phyloP scores from a whole-genome alignment of 495 filamentous ascomycete species.

The Hyphodiscus hymeniophilus region DNA sequence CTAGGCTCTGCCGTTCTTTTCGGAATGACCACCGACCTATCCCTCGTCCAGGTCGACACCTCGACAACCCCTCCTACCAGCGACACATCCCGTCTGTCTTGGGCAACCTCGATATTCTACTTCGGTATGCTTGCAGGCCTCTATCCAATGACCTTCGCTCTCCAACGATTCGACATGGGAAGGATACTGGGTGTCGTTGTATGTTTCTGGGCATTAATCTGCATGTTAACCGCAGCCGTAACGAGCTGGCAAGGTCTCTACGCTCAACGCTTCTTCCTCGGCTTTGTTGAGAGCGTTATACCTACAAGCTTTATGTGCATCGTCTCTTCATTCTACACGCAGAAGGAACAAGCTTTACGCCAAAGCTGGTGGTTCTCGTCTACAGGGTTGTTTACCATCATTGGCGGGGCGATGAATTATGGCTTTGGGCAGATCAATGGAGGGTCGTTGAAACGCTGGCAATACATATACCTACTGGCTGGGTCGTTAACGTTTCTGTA shows the following conservation, averaged over 20 bases:
- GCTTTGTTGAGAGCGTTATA: constrained; percentile 59
- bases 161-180: constrained; percentile 58
- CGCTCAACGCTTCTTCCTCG: constrained; percentile 64
- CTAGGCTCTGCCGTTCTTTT: constrained; percentile 63
- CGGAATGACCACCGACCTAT: constrained; percentile 64
- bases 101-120: constrained; percentile 74
- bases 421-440: constrained; percentile 57
- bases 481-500: constrained; percentile 56
- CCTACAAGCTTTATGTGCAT: constrained; percentile 64
- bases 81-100: constrained; percentile 56
- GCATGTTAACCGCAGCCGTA: constrained; percentile 60
- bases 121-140: constrained; percentile 68
- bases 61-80: constrained; percentile 45
- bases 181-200: constrained; percentile 55
- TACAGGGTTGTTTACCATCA: constrained; percentile 59
- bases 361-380: constrained; percentile 65
- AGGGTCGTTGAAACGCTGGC: constrained; percentile 50
- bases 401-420: constrained; percentile 60
- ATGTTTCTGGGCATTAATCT: constrained; percentile 57
- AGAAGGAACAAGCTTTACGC: constrained; percentile 56
- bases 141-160: constrained; percentile 61
- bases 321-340: constrained; percentile 57
- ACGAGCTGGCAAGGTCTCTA: constrained; percentile 56
- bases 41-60: constrained; percentile 42
- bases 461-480: constrained; percentile 62